These are phyloP conservation scores for Globisporangium perplexum DNA, from an alignment of 352 stramenopile genomes.

Conservation along the genomic window DNA sequence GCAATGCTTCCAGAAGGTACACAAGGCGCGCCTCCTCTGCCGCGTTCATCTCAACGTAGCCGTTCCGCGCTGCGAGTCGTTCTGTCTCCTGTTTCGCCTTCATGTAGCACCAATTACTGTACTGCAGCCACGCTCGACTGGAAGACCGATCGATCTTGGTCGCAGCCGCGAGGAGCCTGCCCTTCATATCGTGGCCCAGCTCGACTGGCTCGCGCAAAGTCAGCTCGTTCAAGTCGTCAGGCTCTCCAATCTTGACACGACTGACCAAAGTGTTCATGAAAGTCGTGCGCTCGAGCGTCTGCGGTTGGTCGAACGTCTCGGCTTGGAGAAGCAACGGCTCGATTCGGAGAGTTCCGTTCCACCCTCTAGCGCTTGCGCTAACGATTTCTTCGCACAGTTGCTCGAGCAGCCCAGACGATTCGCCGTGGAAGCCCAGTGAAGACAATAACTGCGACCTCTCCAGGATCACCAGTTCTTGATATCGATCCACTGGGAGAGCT, in stretches of 20 bases:
- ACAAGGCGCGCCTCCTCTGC: constrained; percentile 35
- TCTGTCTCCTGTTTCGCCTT: constrained; percentile 38
- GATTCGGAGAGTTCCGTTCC: neutral
- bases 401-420: constrained; percentile 24
- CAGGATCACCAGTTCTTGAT: constrained; percentile 13
- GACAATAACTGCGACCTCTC: constrained; percentile 38
- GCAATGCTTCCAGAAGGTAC: constrained; percentile 36
- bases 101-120: constrained; percentile 71
- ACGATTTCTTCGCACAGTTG: constrained; percentile 16
- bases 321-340: constrained; percentile 28
- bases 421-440: constrained; percentile 21
- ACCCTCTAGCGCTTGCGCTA: neutral
- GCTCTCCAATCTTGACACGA: neutral
- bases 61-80: constrained; percentile 35
- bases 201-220: constrained; percentile 9
- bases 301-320: constrained; percentile 11
- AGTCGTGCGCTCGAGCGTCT: constrained; percentile 14
- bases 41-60: constrained; percentile 39
- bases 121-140: constrained; percentile 47
- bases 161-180: constrained; percentile 18
- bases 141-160: constrained; percentile 29
- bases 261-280: neutral
- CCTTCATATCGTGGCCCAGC: constrained; percentile 7
- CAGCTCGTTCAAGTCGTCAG: neutral
- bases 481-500: neutral